Conservation (phyloP, 2,329 filamentous ascomycete genomes). For the Neonectria ditissima region DNA sequence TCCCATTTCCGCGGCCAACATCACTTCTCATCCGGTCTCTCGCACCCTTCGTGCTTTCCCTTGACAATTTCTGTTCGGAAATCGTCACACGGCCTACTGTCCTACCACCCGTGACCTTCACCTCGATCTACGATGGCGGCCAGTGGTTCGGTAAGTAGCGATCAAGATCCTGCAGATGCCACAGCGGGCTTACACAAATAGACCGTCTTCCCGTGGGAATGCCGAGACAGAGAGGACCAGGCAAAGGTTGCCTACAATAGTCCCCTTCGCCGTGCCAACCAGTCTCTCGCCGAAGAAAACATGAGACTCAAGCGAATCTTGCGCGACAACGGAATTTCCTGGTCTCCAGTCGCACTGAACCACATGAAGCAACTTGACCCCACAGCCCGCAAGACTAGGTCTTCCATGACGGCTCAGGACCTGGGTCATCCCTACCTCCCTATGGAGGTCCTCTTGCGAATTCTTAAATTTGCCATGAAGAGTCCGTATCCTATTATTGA, state of each 20-base stretch:
- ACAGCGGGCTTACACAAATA: slow-evolving; percentile 33
- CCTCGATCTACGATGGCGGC: slow-evolving; percentile 34
- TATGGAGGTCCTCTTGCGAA: slow-evolving; percentile 63
- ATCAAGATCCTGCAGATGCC: neutral
- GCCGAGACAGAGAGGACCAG: slow-evolving; percentile 64
- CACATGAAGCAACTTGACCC: slow-evolving; percentile 49
- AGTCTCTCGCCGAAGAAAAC: slow-evolving; percentile 62
- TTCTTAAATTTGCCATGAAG: slow-evolving; percentile 64
- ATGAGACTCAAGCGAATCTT: slow-evolving; percentile 62
- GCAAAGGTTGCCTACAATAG: slow-evolving; percentile 61
- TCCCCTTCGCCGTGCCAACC: slow-evolving; percentile 61
- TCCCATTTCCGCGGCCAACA: slow-evolving; percentile 5
- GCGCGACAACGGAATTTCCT: slow-evolving; percentile 64
- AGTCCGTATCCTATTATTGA: slow-evolving; percentile 64
- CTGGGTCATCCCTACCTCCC: slow-evolving; percentile 59
- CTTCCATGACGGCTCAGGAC: slow-evolving; percentile 46
- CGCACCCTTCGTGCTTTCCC: slow-evolving; percentile 4
- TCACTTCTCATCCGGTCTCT: slow-evolving; percentile 6
- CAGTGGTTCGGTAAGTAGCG: slow-evolving; percentile 36
- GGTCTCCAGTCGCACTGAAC: slow-evolving; percentile 55
- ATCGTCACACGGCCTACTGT: slow-evolving; percentile 16
- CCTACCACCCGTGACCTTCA: slow-evolving; percentile 22
- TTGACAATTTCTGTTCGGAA: slow-evolving; percentile 2
- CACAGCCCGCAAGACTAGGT: slow-evolving; percentile 49
- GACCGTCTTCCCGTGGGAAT: slow-evolving; percentile 60